Evolutionary conservation across 495 filamentous ascomycete species (phyloP), one percentile per base, ranked within the genome.

Genomic region (Penicillium diatomitis): DNA sequence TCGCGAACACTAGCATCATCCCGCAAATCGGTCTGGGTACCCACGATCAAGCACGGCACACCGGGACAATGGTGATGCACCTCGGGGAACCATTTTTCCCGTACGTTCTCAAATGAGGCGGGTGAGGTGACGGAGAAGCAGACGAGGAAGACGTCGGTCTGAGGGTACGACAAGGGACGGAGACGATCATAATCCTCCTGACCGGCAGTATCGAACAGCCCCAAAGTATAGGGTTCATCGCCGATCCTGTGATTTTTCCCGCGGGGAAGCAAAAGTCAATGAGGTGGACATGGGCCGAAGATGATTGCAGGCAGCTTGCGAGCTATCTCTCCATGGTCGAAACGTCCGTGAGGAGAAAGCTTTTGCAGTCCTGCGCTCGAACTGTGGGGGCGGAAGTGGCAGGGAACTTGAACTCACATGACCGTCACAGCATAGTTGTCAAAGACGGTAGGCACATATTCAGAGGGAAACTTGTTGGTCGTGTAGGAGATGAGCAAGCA

Each of bases 351-450:
- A 20, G 20, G 20, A 20, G 20, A 20, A 20, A 20, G 20, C 20
- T 20, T 20, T 20, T 20, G 20, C 20, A 20, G 20, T 2, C 20
- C 20, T 0, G 20, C 20, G 20, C 20, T 20, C 20, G 20, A 20
- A 20, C 20, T 20, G 20, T 20, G 20, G 20, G 20, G 20, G 20
- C 20, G 20, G 20, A 20, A 20, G 20, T 20, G 32, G 12, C 11
- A 32, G 32, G 12, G 31, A 11, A 27, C 38, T 44, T 28, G 8
- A 34, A 86, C 90, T 83, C 78, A 96, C 90, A 96, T 96, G 47
- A 96, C 90, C 39, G 92, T 98, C 62, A 98, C 92, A 11, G 92
- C 92, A 83, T 98, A 98, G 72, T 98, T 98, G 67, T 98, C 92
- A 68, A 98, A 98, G 32, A 98, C 92, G 20, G 92, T 98, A 27